A percentile compares a stretch with the other conserved stretches of the same genome.
phyloP scores from a whole-genome alignment of 2,329 filamentous ascomycete species.

The Fusarium longipes region DNA sequence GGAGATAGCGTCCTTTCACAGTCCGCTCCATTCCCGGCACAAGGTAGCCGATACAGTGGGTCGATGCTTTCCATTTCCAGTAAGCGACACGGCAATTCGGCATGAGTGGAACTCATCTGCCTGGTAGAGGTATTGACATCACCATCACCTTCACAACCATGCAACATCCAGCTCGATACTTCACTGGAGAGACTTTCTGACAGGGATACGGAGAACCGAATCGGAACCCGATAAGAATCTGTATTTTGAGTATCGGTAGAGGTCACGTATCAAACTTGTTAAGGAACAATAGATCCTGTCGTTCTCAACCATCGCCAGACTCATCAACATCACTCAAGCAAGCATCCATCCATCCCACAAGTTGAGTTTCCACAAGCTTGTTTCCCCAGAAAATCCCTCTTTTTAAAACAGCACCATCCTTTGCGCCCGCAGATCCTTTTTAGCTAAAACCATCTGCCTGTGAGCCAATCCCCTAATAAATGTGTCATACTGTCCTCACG shows the following conservation, averaged over 20 bases:
- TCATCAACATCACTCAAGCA: conserved; percentile 2
- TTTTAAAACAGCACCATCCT: conserved; percentile 4
- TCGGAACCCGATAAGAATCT: neutral
- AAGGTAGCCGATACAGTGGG: conserved; percentile 29
- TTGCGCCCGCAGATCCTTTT: conserved; percentile 18
- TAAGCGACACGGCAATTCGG: conserved; percentile 38
- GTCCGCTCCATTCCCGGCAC: conserved; percentile 33
- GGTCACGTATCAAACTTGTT: neutral
- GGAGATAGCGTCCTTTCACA: conserved; percentile 15
- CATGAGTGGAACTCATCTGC: conserved; percentile 23
- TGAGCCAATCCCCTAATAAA: neutral
- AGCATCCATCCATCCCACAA: conserved; percentile 18
- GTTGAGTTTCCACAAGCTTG: conserved; percentile 26
- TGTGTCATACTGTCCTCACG: neutral
- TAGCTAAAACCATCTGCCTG: neutral
- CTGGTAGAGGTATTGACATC: conserved; percentile 34
- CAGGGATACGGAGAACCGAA: neutral
- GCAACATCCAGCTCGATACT: neutral
- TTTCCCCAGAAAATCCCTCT: conserved; percentile 33
- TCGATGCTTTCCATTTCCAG: conserved; percentile 21
- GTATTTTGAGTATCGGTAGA: fast-evolving
- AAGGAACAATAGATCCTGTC: neutral
- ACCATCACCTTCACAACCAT: neutral
- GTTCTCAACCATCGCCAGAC: neutral
- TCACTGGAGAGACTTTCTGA: neutral